Evolutionary conservation across 768 basidiomycete genomes (phyloP).

Genomic region (Sarcomyxa edulis): DNA sequence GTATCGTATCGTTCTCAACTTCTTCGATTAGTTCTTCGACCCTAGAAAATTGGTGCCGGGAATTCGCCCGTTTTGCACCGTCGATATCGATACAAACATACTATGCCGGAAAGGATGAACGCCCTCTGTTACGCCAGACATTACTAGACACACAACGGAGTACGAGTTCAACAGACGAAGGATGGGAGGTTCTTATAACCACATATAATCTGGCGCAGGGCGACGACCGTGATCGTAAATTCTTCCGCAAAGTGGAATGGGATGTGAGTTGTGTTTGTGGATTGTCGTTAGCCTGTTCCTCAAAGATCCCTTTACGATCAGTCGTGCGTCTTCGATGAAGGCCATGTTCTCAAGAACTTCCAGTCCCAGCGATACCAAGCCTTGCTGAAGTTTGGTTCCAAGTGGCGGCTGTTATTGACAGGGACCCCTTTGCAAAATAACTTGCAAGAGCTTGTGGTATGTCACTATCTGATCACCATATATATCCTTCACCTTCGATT

Average conservation of each 20-base stretch:
- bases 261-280: slow-evolving; percentile 61
- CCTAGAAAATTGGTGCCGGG: slow-evolving; percentile 97
- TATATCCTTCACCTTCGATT: slow-evolving; percentile 1
- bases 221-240: slow-evolving; percentile 85
- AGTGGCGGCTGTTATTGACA: slow-evolving; percentile 89
- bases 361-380: slow-evolving; percentile 95
- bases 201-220: slow-evolving; percentile 95
- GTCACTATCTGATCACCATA: slow-evolving; percentile 17
- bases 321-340: slow-evolving; percentile 96
- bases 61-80: slow-evolving; percentile 90
- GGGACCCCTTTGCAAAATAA: slow-evolving; percentile 96
- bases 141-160: slow-evolving; percentile 55
- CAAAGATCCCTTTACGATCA: slow-evolving; percentile 23
- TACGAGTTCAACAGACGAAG: slow-evolving; percentile 42
- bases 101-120: slow-evolving; percentile 89
- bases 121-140: slow-evolving; percentile 65
- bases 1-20: too few species aligned
- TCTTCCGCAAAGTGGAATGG: slow-evolving; percentile 88
- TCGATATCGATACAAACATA: slow-evolving; percentile 84
- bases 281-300: background rate
- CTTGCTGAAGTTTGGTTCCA: slow-evolving; percentile 76
- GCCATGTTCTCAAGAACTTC: slow-evolving; percentile 95
- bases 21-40: slow-evolving; percentile 71
- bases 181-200: slow-evolving; percentile 92
- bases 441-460: slow-evolving; percentile 81